Base-by-base conservation (phyloP, 257 asterid species). In the Gentiana straminea region DNA sequence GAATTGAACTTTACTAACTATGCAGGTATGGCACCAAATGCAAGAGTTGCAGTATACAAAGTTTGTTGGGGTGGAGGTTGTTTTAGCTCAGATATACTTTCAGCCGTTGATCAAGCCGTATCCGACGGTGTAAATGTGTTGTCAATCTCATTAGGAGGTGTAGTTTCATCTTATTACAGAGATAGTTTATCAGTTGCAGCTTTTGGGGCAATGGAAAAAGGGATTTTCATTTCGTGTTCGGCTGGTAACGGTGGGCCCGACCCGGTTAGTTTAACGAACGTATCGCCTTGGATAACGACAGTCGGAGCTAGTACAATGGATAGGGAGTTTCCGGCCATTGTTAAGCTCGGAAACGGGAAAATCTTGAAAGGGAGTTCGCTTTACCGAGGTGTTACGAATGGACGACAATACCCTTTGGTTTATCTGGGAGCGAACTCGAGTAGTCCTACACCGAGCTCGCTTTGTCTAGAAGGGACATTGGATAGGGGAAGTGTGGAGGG, bases 31-130 rank as follows among this genome's bases (percentile, higher is more conserved):
- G 91, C 94, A 2, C 87, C 94, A 0, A 90, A 86, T 11, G 98
- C 95, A 0, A 77, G 98, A 38, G 61, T 92, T 38, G 95, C 97
- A 1, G 86, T 84, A 7, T 92, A 92, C 32, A 92, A 88, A 48
- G 97, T 92, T 5, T 92, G 98, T 64, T 92, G 98, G 98, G 72
- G 61, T 0, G 95, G 98, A 1, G 97, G 97, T 3, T 92, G 97
- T 62, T 87, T 87, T 46, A 85, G 97, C 70, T 92, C 98, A 0
- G 97, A 88, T 49, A 92, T 92, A 46, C 80, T 92, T 8, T 77
- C 95, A 2, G 98, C 98, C 0, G 80, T 92, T 11, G 98, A 92
- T 65, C 95, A 67, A 36, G 98, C 97, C 0, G 95, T 92, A 10
- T 84, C 95, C 7, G 95, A 88, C 15, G 97, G 94, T 13, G 97